Evolutionary conservation across 2,329 filamentous ascomycete genomes (phyloP).

Genomic region (Monosporascus cannonballus): DNA sequence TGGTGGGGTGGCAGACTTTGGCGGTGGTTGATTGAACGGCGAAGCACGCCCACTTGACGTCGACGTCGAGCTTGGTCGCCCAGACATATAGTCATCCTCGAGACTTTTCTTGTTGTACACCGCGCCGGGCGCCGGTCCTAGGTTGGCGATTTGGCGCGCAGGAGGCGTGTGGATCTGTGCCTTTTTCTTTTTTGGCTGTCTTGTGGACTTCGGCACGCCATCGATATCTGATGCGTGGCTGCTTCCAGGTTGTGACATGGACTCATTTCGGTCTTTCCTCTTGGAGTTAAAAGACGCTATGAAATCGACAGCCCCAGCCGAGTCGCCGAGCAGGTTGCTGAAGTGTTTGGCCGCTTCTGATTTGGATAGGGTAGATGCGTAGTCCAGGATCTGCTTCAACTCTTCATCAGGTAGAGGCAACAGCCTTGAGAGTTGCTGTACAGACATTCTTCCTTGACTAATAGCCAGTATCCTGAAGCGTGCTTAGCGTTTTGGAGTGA

Average conservation of each 20-base stretch:
- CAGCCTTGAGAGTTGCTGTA: constrained; percentile 64
- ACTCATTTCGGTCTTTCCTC: constrained; percentile 37
- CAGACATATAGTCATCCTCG: constrained; percentile 67
- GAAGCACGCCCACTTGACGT: constrained; percentile 31
- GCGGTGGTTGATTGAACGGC: constrained; percentile 39
- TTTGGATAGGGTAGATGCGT: constrained; percentile 71
- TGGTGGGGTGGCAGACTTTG: constrained; percentile 41
- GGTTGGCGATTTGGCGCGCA: constrained; percentile 57
- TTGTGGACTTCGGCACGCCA: constrained; percentile 42
- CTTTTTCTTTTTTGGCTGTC: constrained; percentile 48
- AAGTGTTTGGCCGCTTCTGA: constrained; percentile 77
- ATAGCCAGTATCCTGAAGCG: not conserved
- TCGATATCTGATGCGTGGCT: constrained; percentile 25
- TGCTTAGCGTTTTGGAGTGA: not conserved
- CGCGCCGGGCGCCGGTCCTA: constrained; percentile 55
- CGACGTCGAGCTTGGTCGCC: constrained; percentile 35
- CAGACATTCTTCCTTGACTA: constrained; percentile 37
- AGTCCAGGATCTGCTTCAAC: constrained; percentile 76
- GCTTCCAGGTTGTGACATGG: constrained; percentile 13
- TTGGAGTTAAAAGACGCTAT: constrained; percentile 75
- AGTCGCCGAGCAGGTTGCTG: constrained; percentile 81
- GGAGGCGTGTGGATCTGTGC: constrained; percentile 56
- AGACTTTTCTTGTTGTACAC: constrained; percentile 69
- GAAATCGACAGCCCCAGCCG: constrained; percentile 68
- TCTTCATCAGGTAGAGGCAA: constrained; percentile 82